Evolutionary conservation across 371 early-diverging fungal genomes (phyloP), one percentile per base, ranked within the genome.

Genomic region (Blastocladiella emersonii): DNA sequence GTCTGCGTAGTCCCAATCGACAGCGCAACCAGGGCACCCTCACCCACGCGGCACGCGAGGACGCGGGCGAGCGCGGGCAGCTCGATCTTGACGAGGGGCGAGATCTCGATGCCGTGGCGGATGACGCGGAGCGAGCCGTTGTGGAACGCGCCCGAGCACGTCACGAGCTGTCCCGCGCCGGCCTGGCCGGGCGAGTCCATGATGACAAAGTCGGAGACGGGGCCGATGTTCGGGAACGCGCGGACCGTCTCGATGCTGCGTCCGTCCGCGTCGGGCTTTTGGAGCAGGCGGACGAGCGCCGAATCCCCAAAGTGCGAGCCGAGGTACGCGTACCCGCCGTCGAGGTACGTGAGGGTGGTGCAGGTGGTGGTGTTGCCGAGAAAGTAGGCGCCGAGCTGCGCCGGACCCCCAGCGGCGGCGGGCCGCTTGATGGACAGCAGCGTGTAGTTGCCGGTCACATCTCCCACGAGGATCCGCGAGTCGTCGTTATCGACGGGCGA

Each of bases 231-330:
- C 34, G 78, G 67, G 64, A 78, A 90, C 5, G 79, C 77, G 48
- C 89, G 83, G 53, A 85, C 37, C 6, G 79, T 67, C 21, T 83
- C 72, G 0, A 92, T 17, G 21, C 64, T 75, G 19, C 66, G 66
- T 7, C 73, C 75, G 8, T 65, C 37, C 13, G 63, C 70, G 34
- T 68, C 64, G 25, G 61, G 61, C n/a, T 81, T 69, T 0, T 66
- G 62, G 21, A 67, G 65, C 34, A 89, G 61, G 43, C 71, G 63
- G 3, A 88, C 71, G 6, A 95, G 69, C 61, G 83, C 78, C 15
- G 93, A 89, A 72, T 95, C 94, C 15, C 87, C 89, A 48, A 78
- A 82, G 56, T 85, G 79, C 1, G 92, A 92, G 5, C 94, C 93
- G 56, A 93, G 70, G 67, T 80, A 94, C 19, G 86, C 71, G 61